These are phyloP conservation scores for Scenedesmus sp. DNA, from an alignment of 163 green algal genomes.

Conservation along the genomic window DNA sequence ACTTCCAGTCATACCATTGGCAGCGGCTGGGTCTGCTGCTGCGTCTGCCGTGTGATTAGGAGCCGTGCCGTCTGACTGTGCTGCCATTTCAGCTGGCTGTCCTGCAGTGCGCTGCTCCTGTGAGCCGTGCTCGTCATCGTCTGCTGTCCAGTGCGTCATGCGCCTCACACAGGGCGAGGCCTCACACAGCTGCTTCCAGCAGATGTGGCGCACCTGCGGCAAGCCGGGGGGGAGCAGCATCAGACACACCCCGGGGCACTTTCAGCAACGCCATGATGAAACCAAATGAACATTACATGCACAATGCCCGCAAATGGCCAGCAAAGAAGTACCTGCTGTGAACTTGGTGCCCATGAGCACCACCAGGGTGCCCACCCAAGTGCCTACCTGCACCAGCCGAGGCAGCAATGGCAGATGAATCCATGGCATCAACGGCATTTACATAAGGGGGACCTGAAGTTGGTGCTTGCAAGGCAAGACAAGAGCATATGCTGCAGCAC, in stretches of 20 bases:
- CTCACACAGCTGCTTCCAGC: background rate
- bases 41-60: background rate
- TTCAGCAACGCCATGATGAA: no score
- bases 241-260: background rate
- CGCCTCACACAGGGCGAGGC: background rate
- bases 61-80: background rate
- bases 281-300: no score
- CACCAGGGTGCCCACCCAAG: no score
- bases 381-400: no score
- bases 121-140: background rate
- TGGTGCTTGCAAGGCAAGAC: background rate
- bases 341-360: no score
- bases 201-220: conserved; percentile 24
- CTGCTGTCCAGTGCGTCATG: conserved; percentile 26
- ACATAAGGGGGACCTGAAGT: no score
- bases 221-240: background rate
- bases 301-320: no score
- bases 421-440: no score
- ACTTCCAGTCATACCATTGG: no score
- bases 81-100: background rate
- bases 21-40: background rate
- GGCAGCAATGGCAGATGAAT: no score
- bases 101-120: background rate
- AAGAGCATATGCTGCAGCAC: background rate
- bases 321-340: no score